A percentile compares a stretch with the other conserved stretches of the same genome.
Conservation (phyloP, 345 rosid species). For the Salix caprea region DNA sequence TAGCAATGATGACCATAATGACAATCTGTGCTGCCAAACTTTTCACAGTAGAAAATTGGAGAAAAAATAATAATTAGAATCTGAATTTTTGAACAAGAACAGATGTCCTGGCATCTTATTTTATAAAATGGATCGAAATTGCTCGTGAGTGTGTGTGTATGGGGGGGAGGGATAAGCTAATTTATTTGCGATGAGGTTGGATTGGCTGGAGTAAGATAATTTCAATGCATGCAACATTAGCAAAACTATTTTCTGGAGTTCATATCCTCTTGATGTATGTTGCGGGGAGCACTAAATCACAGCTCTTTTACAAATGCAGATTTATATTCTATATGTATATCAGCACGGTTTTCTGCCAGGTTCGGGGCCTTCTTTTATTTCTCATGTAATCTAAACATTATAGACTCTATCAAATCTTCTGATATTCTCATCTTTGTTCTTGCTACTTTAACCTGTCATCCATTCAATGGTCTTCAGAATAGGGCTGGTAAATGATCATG, state of each 20-base stretch:
- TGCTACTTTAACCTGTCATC: not conserved
- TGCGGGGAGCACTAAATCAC: not conserved
- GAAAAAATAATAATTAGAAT: not conserved
- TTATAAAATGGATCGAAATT: no score
- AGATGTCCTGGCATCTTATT: not conserved
- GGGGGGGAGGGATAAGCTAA: no score
- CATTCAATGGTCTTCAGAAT: not conserved
- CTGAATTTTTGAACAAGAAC: not conserved
- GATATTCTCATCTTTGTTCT: not conserved
- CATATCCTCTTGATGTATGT: not conserved
- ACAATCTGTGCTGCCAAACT: not conserved
- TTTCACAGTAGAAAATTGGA: not conserved
- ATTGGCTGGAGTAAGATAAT: not conserved
- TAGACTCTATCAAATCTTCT: not conserved
- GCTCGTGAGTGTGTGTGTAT: no score
- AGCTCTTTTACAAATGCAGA: constrained; percentile 19
- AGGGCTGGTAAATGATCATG: not conserved
- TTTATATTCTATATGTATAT: constrained; percentile 15
- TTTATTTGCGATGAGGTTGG: not conserved
- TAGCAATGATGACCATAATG: not conserved
- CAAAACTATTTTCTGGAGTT: not conserved
- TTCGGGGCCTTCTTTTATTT: constrained; percentile 2
- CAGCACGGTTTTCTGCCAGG: constrained; percentile 25
- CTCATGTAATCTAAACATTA: not conserved
- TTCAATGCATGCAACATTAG: not conserved